A percentile compares a stretch with the other conserved stretches of the same genome.
Conservation (phyloP, 441 rosid genomes). For the Melastoma candidum region DNA sequence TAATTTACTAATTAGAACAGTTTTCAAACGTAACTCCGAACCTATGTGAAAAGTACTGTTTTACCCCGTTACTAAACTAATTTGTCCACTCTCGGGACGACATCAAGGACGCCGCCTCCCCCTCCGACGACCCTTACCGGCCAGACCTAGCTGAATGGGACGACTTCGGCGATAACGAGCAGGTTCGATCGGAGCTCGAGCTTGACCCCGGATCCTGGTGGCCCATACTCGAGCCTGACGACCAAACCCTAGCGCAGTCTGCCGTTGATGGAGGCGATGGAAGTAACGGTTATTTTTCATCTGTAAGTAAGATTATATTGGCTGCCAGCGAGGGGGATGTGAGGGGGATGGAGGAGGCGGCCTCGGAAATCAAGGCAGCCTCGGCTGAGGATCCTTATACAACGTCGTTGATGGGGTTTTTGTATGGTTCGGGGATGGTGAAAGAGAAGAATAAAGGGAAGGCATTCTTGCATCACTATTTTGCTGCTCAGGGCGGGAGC, state of each 20-base stretch:
- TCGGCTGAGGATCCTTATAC: slow-evolving; percentile 60
- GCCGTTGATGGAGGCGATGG: slow-evolving; percentile 18
- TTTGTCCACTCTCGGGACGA: slow-evolving; percentile 64
- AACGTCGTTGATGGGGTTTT: slow-evolving; percentile 63
- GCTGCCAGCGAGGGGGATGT: slow-evolving; percentile 47
- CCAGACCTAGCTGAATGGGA: slow-evolving; percentile 1
- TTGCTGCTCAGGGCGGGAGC: slow-evolving; percentile 66
- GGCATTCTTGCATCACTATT: slow-evolving; percentile 65
- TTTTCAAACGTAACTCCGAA: no score
- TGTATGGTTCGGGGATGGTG: slow-evolving; percentile 66
- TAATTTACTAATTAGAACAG: no score
- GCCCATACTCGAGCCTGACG: slow-evolving; percentile 66
- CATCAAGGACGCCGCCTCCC: slow-evolving; percentile 47
- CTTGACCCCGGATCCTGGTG: slow-evolving; percentile 98
- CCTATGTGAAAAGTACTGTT: no score
- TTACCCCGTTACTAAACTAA: no score
- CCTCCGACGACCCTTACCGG: slow-evolving; percentile 5
- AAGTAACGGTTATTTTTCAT: slow-evolving; percentile 32
- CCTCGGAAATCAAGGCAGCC: slow-evolving; percentile 55
- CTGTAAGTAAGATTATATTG: slow-evolving; percentile 41
- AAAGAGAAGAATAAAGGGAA: slow-evolving; percentile 63
- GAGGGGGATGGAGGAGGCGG: slow-evolving; percentile 60
- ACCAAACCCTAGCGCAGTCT: slow-evolving; percentile 9
- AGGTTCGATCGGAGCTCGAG: slow-evolving; percentile 28
- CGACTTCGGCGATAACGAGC: slow-evolving; percentile 8